phyloP scores from a whole-genome alignment of 1,139 yeast species.

The Debaryomyces psychrophilus region DNA sequence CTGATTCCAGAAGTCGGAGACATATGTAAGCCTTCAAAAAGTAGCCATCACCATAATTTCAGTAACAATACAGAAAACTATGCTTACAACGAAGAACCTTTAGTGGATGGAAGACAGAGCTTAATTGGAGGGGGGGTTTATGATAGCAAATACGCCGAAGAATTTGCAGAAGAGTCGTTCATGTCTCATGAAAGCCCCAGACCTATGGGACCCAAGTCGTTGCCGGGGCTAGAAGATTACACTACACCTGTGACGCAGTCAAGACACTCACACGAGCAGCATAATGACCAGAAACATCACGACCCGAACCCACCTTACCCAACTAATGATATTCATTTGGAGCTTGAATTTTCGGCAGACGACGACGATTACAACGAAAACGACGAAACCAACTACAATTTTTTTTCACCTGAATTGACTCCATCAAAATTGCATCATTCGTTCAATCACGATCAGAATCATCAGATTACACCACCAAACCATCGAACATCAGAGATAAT shows the following conservation, averaged over 20 bases:
- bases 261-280: background rate
- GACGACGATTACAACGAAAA: background rate
- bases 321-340: slow-evolving; percentile 10
- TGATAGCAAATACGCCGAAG: slow-evolving; percentile 1
- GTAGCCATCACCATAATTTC: background rate
- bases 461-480: slow-evolving; percentile 6
- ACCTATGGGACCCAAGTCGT: slow-evolving; percentile 48
- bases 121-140: background rate
- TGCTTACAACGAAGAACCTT: background rate
- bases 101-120: background rate
- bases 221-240: slow-evolving; percentile 36
- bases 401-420: slow-evolving; percentile 8
- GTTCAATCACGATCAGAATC: background rate
- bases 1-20: background rate
- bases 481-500: slow-evolving; percentile 17
- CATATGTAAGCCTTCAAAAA: background rate
- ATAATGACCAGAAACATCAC: background rate
- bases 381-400: background rate
- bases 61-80: background rate
- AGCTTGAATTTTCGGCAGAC: slow-evolving; percentile 4
- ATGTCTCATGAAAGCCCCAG: slow-evolving; percentile 34
- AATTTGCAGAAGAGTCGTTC: slow-evolving; percentile 14
- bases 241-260: slow-evolving; percentile 9
- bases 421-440: slow-evolving; percentile 2
- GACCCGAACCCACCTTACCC: slow-evolving; percentile 14